These are phyloP conservation scores for Sistotremastrum niveocremeum DNA, from an alignment of 768 basidiomycete species.

Conservation along the genomic window DNA sequence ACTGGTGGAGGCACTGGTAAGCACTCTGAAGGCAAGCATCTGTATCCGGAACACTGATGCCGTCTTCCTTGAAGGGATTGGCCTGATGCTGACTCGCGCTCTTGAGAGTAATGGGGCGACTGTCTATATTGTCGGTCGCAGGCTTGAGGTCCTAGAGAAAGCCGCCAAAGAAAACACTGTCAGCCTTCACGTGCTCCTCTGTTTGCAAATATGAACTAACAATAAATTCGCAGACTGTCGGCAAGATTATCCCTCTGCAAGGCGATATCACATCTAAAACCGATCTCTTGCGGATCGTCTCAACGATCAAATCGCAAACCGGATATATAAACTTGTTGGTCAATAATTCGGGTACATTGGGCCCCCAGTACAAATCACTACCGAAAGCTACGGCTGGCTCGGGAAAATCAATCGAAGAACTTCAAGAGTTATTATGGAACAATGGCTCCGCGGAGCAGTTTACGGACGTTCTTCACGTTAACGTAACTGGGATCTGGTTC, in stretches of 20 bases:
- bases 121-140: constrained; percentile 67
- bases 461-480: constrained; percentile 50
- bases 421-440: constrained; percentile 58
- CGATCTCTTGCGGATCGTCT: constrained; percentile 39
- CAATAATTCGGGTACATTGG: constrained; percentile 48
- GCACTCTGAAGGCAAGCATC: not conserved
- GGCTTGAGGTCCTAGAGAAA: constrained; percentile 41
- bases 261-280: constrained; percentile 55
- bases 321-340: constrained; percentile 63
- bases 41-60: no score
- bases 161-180: constrained; percentile 52
- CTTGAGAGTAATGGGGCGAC: constrained; percentile 71
- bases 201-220: not conserved
- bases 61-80: constrained; percentile 39
- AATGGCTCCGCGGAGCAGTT: constrained; percentile 49
- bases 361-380: no score
- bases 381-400: not conserved
- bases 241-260: constrained; percentile 49
- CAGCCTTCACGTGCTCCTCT: constrained; percentile 13
- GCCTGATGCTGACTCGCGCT: constrained; percentile 66
- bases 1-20: constrained; percentile 66
- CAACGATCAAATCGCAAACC: constrained; percentile 41
- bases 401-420: constrained; percentile 37
- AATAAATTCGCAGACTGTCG: constrained; percentile 32
- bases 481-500: constrained; percentile 62